Conservation (phyloP, 2,329 filamentous ascomycete species). For the Talaromyces sp. region DNA sequence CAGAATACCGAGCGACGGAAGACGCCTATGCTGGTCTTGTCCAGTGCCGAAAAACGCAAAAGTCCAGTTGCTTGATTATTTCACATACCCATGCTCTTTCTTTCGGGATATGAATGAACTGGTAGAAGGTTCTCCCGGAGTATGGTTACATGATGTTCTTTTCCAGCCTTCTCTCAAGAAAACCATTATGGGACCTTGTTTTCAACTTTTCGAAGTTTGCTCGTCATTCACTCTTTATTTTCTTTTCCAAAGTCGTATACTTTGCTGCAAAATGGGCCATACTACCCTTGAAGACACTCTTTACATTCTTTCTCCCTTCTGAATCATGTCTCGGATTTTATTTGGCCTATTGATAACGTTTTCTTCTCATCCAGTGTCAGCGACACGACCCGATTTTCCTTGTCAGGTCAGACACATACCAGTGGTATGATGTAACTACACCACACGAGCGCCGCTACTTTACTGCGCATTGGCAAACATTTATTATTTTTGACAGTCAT, state of each 20-base stretch:
- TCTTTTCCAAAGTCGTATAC: neutral
- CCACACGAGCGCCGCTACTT: neutral
- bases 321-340: constrained; percentile 4
- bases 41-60: constrained; percentile 86
- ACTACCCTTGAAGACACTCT: neutral
- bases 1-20: constrained; percentile 62
- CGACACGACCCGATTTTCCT: neutral
- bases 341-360: constrained; percentile 2
- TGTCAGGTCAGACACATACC: constrained; percentile 6
- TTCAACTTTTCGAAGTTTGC: neutral
- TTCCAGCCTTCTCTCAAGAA: constrained; percentile 9
- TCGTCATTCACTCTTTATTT: neutral
- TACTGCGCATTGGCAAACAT: neutral
- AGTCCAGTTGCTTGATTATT: constrained; percentile 47
- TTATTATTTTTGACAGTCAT: constrained; percentile 9
- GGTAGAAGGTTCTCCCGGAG: constrained; percentile 2
- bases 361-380: constrained; percentile 4
- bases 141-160: constrained; percentile 2
- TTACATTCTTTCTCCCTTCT: neutral
- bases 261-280: neutral
- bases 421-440: constrained; percentile 1
- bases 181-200: neutral
- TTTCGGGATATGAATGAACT: constrained; percentile 2
- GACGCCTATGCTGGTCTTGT: constrained; percentile 80
- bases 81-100: neutral